A percentile compares a stretch with the other conserved stretches of the same genome.
Conservation (phyloP, 768 basidiomycete genomes). For the Pilatotrama ljubarskyi region DNA sequence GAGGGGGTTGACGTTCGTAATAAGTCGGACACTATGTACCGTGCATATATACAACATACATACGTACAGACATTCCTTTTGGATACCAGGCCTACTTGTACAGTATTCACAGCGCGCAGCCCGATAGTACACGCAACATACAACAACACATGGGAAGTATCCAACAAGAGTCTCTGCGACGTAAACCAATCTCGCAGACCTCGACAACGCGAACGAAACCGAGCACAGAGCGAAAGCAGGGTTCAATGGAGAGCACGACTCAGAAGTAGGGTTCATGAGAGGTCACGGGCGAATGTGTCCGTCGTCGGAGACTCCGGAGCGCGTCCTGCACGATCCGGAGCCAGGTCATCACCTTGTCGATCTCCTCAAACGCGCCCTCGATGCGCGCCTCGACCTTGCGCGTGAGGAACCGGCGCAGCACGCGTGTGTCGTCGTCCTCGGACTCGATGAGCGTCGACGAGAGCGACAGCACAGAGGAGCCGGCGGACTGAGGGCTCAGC, state of each 20-base stretch:
- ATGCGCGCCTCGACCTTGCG: slow-evolving; percentile 64
- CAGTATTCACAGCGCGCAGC: background rate
- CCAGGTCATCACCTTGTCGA: slow-evolving; percentile 62
- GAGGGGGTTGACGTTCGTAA: background rate
- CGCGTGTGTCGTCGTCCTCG: slow-evolving; percentile 66
- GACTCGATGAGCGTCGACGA: slow-evolving; percentile 53
- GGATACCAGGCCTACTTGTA: slow-evolving; percentile 2
- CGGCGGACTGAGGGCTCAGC: slow-evolving; percentile 24
- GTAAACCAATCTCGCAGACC: background rate
- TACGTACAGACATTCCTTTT: background rate
- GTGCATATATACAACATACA: slow-evolving; percentile 22
- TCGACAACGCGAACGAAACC: background rate
- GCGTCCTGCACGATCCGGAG: slow-evolving; percentile 60
- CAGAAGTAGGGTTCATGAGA: background rate
- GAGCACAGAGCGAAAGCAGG: background rate
- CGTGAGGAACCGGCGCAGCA: slow-evolving; percentile 60
- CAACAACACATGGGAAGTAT: background rate
- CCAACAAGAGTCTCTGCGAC: background rate
- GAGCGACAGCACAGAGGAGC: slow-evolving; percentile 46
- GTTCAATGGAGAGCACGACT: background rate
- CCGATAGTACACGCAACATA: background rate
- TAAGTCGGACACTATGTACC: background rate
- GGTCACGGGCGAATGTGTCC: background rate
- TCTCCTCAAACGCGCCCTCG: slow-evolving; percentile 59
- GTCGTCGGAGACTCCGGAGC: slow-evolving; percentile 15